These are phyloP conservation scores for Pichia eremophila DNA, from an alignment of 805 yeast genomes.

Conservation along the genomic window DNA sequence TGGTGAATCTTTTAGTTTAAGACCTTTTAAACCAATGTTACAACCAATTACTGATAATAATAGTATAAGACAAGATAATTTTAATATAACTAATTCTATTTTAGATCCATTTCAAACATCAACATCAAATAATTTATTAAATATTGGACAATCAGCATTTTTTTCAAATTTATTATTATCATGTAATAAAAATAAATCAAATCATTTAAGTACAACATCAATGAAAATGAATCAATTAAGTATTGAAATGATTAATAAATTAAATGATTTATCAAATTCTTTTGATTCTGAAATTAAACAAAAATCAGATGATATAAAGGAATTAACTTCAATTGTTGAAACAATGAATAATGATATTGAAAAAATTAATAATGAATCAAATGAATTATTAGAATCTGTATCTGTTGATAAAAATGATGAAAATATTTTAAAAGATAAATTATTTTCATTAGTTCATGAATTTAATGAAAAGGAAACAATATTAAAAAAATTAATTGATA, in stretches of 20 bases:
- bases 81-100: not conserved
- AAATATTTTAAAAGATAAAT: slow-evolving; percentile 9
- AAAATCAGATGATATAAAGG: slow-evolving; percentile 29
- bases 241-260: slow-evolving; percentile 39
- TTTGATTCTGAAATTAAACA: slow-evolving; percentile 46
- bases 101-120: slow-evolving; percentile 9
- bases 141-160: slow-evolving; percentile 1
- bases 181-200: not conserved
- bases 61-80: not conserved
- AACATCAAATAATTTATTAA: not conserved
- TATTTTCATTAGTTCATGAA: slow-evolving; percentile 6
- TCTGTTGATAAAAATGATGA: slow-evolving; percentile 1
- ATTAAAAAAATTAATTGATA: slow-evolving; percentile 26
- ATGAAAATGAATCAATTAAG: slow-evolving; percentile 43
- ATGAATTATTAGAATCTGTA: slow-evolving; percentile 5
- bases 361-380: slow-evolving; percentile 23
- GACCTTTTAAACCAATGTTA: slow-evolving; percentile 16
- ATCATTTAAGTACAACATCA: slow-evolving; percentile 43
- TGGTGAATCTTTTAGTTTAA: slow-evolving; percentile 19
- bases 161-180: not conserved
- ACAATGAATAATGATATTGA: slow-evolving; percentile 27
- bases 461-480: slow-evolving; percentile 13
- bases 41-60: not conserved
- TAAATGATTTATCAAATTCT: slow-evolving; percentile 36
- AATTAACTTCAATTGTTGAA: slow-evolving; percentile 18